Base-by-base conservation (phyloP, 352 stramenopile genomes). In the Poterioochromonas sp. region DNA sequence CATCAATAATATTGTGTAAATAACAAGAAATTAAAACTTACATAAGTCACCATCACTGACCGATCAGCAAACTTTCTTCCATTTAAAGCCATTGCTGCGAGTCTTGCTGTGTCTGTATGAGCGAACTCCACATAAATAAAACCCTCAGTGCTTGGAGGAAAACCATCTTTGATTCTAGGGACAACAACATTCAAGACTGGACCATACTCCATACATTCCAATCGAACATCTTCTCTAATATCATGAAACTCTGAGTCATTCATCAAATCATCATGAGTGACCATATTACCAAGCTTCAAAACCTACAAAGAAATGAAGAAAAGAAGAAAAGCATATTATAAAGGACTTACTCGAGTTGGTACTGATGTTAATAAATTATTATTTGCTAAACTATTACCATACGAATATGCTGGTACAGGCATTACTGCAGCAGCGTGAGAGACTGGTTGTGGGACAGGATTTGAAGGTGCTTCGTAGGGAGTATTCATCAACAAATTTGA, bases 271-370 rank as follows among this genome's bases (percentile, higher is more conserved):
- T 97, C 92, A 5, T 94, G 85, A 32, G 88, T 95, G 0, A 99
- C 93, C 95, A 99, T 99, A 83, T 99, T 98, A 26, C 93, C 87
- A 79, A 99, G 85, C 22, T 98, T 91, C 65, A 99, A 84, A 43
- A 97, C 89, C n/a, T 32, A 26, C 53, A 26, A 64, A 34, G 29
- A 32, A 8, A 64, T n/a, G n/a, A n/a, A n/a, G n/a, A n/a, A n/a
- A n/a, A n/a, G n/a, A n/a, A n/a, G n/a, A n/a, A n/a, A n/a, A n/a
- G n/a, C n/a, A n/a, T n/a, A n/a, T n/a, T n/a, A n/a, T n/a, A n/a
- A n/a, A n/a, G n/a, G n/a, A n/a, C n/a, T n/a, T n/a, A n/a, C n/a
- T n/a, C n/a, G n/a, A n/a, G n/a, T n/a, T n/a, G n/a, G n/a, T n/a
- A n/a, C n/a, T n/a, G n/a, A n/a, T n/a, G n/a, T n/a, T n/a, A n/a